Base-by-base conservation (phyloP, 306 rosid species). In the Prunus salicina region DNA sequence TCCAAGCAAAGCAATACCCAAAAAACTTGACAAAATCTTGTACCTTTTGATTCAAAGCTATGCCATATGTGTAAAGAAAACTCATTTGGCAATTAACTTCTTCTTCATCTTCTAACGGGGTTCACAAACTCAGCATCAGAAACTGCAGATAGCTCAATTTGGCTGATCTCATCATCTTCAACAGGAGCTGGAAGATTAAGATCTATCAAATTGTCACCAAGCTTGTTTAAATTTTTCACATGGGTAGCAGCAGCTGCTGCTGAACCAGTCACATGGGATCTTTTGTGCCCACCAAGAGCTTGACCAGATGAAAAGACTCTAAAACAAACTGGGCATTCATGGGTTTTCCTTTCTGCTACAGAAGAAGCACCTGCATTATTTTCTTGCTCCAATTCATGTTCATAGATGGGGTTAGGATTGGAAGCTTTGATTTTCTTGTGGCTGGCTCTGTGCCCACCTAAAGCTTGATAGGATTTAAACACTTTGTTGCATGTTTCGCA, bases 251-350 rank as follows among this genome's bases (percentile, higher is more conserved):
- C 38, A 28, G 56, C 60, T 11, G 47, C 12, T 10, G 90, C 15
- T 0, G 86, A 69, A 12, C 79, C 91, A n/a, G 62, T 85, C 19
- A 90, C 89, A 76, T 95, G 99, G 8, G 97, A 90, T 82, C 99
- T 92, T 85, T 92, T 95, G 64, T 95, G 99, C 51, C 99, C 99
- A 6, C 99, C 99, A 0, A 95, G 91, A 0, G 99, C 99, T 78
- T 95, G 99, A 43, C 99, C 99, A 0, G 99, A 95, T 9, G 92
- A 72, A 55, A 95, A 95, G 1, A 90, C 93, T 85, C 97, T 81
- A 30, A 82, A 92, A 76, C 99, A 95, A 72, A 95, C 87, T 0
- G 97, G 96, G 34, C 99, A 95, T 69, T 92, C 86, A 7, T 95
- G 96, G 20, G 78, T 81, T 81, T 89, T 95, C 81, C 83, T 88